Evolutionary conservation across 768 basidiomycete genomes (phyloP).

Genomic region (Porpolomopsis calyptriformis): DNA sequence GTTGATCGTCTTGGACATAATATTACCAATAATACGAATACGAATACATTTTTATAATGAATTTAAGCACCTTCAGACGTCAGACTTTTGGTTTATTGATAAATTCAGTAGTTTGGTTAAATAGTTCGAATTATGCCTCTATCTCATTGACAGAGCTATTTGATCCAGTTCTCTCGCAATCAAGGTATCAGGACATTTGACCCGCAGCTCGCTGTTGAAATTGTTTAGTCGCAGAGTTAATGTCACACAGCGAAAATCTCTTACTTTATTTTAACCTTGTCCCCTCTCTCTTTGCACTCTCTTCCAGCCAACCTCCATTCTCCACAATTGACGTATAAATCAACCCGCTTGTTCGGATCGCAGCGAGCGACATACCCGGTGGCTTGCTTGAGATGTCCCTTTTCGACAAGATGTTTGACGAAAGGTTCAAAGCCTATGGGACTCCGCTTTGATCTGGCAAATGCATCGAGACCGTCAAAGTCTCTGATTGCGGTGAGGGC

Average conservation of each 20-base stretch:
- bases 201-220: constrained; percentile 50
- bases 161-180: constrained; percentile 70
- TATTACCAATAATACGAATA: too few relatives aligned
- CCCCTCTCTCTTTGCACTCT: constrained; percentile 83
- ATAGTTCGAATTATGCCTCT: neutral
- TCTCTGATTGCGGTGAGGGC: constrained; percentile 71
- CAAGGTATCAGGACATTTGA: constrained; percentile 70
- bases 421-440: constrained; percentile 95
- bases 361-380: constrained; percentile 70
- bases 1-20: too few relatives aligned
- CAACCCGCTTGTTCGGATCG: constrained; percentile 71
- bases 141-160: constrained; percentile 44
- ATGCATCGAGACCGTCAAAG: constrained; percentile 78
- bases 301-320: constrained; percentile 85
- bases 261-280: constrained; percentile 78
- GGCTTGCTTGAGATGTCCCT: constrained; percentile 70
- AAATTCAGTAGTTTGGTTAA: too few relatives aligned
- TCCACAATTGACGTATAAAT: constrained; percentile 81
- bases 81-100: too few relatives aligned
- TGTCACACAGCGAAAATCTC: constrained; percentile 21
- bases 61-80: too few relatives aligned
- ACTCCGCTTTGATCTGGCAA: constrained; percentile 79
- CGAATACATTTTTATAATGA: too few relatives aligned
- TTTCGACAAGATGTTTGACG: constrained; percentile 65
- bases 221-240: constrained; percentile 7